These are phyloP conservation scores for Trametes sanguinea DNA, from an alignment of 768 basidiomycete genomes.

Conservation along the genomic window DNA sequence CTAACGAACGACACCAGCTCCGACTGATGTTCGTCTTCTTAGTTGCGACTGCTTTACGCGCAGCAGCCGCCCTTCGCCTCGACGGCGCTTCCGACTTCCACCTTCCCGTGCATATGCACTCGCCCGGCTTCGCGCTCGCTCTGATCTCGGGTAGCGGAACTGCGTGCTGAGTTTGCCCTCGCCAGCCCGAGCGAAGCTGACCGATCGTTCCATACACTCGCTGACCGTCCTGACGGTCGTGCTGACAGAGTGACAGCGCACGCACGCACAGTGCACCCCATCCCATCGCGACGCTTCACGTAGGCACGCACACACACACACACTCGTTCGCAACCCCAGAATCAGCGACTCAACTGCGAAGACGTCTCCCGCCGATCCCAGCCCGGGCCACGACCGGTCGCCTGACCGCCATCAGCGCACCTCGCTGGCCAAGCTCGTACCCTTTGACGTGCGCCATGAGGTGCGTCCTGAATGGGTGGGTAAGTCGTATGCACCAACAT, in stretches of 20 bases:
- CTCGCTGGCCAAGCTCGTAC: neutral
- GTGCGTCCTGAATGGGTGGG: too few species aligned
- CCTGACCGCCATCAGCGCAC: neutral
- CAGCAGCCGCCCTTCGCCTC: too few species aligned
- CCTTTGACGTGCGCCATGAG: too few species aligned
- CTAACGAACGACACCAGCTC: neutral
- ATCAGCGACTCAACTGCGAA: constrained; percentile 7
- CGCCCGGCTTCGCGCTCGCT: constrained; percentile 1
- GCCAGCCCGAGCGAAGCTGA: too few species aligned
- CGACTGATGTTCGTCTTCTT: too few species aligned
- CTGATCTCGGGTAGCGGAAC: neutral
- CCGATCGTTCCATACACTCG: neutral
- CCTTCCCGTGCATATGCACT: neutral
- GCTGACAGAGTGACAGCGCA: too few species aligned
- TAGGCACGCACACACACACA: too few species aligned
- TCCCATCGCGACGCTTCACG: too few species aligned
- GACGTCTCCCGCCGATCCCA: neutral
- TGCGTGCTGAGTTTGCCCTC: too few species aligned
- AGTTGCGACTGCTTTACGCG: too few species aligned
- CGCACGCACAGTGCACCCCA: too few species aligned
- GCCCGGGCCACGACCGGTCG: neutral
- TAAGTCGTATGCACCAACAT: too few species aligned
- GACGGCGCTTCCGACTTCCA: neutral
- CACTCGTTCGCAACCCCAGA: constrained; percentile 6
- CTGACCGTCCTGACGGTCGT: neutral